These are phyloP conservation scores for Pittosporum tobira DNA, from an alignment of 129 eudicot species.

Conservation along the genomic window DNA sequence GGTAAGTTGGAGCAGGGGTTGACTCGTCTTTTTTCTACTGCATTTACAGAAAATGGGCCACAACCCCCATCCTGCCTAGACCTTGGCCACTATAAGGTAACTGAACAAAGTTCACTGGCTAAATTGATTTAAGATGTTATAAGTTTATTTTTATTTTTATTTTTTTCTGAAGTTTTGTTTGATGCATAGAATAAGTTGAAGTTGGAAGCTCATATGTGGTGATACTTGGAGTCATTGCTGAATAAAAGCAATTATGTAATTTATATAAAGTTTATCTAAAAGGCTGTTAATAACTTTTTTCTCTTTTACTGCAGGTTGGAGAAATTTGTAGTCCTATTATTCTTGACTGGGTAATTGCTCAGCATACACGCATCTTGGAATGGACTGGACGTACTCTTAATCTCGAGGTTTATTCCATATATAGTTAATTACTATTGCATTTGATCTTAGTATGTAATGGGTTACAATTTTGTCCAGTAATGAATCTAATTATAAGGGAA, in stretches of 20 bases:
- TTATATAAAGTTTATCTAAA: neutral
- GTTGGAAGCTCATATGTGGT: conserved; percentile 1
- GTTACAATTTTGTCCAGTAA: neutral
- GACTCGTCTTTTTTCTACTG: conserved; percentile 35
- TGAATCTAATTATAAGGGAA: neutral
- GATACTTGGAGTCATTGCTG: neutral
- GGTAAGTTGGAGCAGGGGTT: conserved; percentile 53
- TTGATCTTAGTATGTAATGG: neutral
- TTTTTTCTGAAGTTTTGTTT: neutral
- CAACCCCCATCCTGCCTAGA: conserved; percentile 13
- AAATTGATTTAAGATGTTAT: neutral
- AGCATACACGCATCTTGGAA: conserved; percentile 68
- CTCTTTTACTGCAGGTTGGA: conserved; percentile 43
- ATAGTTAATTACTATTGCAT: neutral
- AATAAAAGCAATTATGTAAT: neutral
- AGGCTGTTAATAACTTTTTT: conserved; percentile 8
- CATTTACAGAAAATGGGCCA: conserved; percentile 29
- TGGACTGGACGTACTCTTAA: conserved; percentile 87
- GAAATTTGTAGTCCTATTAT: conserved; percentile 61
- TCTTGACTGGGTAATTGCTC: conserved; percentile 90
- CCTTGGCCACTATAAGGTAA: conserved; percentile 61
- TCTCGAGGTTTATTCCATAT: conserved; percentile 56
- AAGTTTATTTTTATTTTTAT: too few relatives aligned
- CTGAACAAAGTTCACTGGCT: neutral
- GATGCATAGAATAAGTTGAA: neutral